phyloP scores from a whole-genome alignment of 345 rosid genomes.

The Rhizophora apiculata region DNA sequence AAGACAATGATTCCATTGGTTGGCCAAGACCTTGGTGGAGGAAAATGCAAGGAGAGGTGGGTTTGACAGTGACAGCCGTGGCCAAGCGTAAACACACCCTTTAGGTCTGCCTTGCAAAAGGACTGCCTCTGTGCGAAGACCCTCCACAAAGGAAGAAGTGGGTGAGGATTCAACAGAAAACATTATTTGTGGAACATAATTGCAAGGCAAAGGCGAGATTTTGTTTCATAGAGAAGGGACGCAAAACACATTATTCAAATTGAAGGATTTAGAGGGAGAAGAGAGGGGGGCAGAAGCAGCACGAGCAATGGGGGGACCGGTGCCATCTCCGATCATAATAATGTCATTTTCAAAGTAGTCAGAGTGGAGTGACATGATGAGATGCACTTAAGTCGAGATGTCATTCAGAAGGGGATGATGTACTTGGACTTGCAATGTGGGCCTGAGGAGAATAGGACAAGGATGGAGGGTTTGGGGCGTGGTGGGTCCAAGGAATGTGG shows the following conservation, averaged over 20 bases:
- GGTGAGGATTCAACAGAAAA: background rate
- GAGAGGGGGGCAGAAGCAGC: background rate
- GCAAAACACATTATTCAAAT: background rate
- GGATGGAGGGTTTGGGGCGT: too few relatives aligned
- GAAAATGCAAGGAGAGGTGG: background rate
- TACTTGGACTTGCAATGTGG: too few relatives aligned
- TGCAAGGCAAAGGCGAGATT: conserved; percentile 1
- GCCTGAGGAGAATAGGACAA: too few relatives aligned
- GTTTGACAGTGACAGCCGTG: background rate
- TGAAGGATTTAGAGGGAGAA: background rate
- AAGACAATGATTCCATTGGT: background rate
- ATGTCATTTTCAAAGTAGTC: background rate
- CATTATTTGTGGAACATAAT: background rate
- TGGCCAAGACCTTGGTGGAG: background rate
- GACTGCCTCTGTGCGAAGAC: background rate
- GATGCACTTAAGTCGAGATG: background rate
- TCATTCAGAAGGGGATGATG: background rate
- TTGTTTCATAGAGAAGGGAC: background rate
- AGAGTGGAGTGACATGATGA: background rate
- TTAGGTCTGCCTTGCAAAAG: background rate
- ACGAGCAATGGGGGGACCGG: background rate
- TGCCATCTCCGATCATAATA: background rate
- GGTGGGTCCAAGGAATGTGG: too few relatives aligned
- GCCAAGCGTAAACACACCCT: background rate
- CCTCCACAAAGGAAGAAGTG: background rate